Base-by-base conservation (phyloP, 352 stramenopile species). In the Peronospora destructor region DNA sequence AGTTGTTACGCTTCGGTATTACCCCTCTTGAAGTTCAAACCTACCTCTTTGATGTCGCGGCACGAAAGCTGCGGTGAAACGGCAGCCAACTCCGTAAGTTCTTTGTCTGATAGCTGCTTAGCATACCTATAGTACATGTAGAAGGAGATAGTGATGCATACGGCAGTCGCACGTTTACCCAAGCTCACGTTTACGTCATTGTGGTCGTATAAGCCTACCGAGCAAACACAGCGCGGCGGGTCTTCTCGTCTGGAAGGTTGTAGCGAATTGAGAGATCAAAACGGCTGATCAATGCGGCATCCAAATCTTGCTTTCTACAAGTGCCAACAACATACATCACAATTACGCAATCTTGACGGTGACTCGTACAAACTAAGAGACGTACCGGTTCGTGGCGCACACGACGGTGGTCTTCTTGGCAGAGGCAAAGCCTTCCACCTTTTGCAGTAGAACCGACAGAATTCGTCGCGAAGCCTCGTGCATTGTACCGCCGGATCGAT, bases 181-280 rank as follows among this genome's bases (percentile, higher is more conserved):
- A 9, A 26, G 21, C 40, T 16, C 0, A 10, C 6, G 10, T 17
- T 11, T 28, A 44, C 5, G 23, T 6, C 23, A 4, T 36, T 36
- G 30, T 12, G 0, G 9, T 49, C 23, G 11, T 19, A 45, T 39
- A 35, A 35, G 23, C 26, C 9, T 77, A 97, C 66, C 86, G 68
- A 41, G 66, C 66, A 73, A 97, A 97, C 4, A 97, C 87, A 30
- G 80, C 84, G 26, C 71, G 60, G 11, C 91, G 80, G 3, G 90
- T 95, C 8, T 59, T 61, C 34, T 87, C 67, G 34, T 94, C 79
- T 1, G 91, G 91, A 2, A 97, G 66, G 30, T 94, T 83, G 52
- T 97, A 97, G 46, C 80, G 74, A 52, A 97, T 95, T 37, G 76
- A 93, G 16, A 97, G 68, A 59, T 97, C 86, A 48, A 97, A 97